Base-by-base conservation (phyloP, 192 early-diverging fungal species). In the Dissophora globulifera region DNA sequence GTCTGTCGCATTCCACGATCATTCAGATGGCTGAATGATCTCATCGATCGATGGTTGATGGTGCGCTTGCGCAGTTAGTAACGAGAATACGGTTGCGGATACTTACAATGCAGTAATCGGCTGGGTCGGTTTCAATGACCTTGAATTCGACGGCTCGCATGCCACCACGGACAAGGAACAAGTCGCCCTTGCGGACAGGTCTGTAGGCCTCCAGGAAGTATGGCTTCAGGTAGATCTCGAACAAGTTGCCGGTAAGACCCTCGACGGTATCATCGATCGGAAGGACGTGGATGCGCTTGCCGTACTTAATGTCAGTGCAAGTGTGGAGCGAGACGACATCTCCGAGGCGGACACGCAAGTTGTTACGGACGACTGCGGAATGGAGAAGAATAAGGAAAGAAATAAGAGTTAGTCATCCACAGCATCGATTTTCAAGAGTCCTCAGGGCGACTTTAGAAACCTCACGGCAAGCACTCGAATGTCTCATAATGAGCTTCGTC, bases 71-170 rank as follows among this genome's bases (percentile, higher is more conserved):
- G n/a, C n/a, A n/a, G n/a, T n/a, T n/a, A n/a, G n/a, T n/a, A n/a
- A n/a, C 1, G 32, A 41, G 26, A 9, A 15, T 26, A 27, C n/a
- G n/a, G n/a, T 38, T 60, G n/a, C n/a, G 0, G 9, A 50, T 0
- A 55, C 89, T 84, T 84, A 94, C 96, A 81, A 96, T 97, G 82
- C 96, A 97, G 84, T 96, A 99, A 42, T 95, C 94, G 19, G 91
- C 89, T 19, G 96, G 96, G 50, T 98, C 97, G 6, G 87, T 89
- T 72, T 98, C 96, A 19, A 99, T 92, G 19, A 99, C 91, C 85
- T 99, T 99, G 89, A 99, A 99, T 80, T 99, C 97, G 15, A 99
- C 96, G 27, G 94, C 93, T 47, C 97, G 84, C 97, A 99, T 99
- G 56, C 92, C 94, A 50, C 93, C 97, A 50, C 95, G 87, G 31